Evolutionary conservation across 768 basidiomycete genomes (phyloP).

Genomic region (Pleurotus djamor): DNA sequence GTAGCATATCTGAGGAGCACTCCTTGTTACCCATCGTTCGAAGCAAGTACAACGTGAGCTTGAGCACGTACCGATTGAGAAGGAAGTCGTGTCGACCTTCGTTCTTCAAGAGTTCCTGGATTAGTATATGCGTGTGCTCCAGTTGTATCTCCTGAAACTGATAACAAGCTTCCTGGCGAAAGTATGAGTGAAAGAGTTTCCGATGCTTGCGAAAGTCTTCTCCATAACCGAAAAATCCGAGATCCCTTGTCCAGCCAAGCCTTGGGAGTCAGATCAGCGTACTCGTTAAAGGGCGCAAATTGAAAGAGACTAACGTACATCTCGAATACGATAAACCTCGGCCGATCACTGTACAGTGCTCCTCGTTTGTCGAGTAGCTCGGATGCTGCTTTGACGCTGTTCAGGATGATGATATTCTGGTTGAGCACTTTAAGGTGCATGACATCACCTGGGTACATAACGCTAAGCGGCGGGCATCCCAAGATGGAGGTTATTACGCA

Average conservation of each 20-base stretch:
- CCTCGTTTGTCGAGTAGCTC: constrained; percentile 18
- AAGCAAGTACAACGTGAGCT: no score
- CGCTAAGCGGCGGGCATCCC: no score
- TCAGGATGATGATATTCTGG: constrained; percentile 22
- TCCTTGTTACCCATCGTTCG: no score
- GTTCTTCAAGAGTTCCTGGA: neutral
- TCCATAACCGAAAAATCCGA: neutral
- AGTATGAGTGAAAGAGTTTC: neutral
- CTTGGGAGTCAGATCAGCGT: neutral
- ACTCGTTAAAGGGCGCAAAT: no score
- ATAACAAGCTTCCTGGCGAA: neutral
- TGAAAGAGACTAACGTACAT: neutral
- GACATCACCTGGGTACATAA: no score
- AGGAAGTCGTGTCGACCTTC: neutral
- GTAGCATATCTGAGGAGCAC: constrained; percentile 7
- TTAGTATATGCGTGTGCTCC: neutral
- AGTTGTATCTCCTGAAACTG: neutral
- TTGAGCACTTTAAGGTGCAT: constrained; percentile 11
- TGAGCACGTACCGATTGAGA: neutral
- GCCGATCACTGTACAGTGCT: constrained; percentile 17
- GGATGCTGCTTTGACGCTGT: constrained; percentile 17
- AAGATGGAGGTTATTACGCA: no score
- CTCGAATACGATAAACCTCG: neutral
- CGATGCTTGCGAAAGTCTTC: neutral
- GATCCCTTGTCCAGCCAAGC: neutral